Conservation (phyloP, 2,329 filamentous ascomycete species). For the Ophiostoma perfectum region DNA sequence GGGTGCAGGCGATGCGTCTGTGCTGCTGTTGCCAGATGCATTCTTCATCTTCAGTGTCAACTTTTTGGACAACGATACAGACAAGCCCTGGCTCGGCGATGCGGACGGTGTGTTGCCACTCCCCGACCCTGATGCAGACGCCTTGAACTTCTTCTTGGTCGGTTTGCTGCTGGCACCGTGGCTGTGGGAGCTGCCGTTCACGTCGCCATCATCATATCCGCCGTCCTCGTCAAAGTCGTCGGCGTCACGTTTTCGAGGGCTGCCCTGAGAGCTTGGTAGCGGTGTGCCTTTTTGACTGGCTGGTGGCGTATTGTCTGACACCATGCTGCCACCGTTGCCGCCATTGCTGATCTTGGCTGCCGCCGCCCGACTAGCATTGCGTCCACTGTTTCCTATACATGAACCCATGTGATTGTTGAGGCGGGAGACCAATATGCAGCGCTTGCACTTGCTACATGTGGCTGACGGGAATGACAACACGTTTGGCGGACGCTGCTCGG, state of each 20-base stretch:
- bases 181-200: conserved; percentile 23
- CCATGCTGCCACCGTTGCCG: conserved; percentile 43
- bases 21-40: conserved; percentile 32
- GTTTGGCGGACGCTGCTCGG: conserved; percentile 54
- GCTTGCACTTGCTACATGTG: conserved; percentile 63
- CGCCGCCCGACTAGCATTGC: conserved; percentile 57
- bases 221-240: conserved; percentile 52
- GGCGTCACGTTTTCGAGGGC: conserved; percentile 53
- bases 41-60: conserved; percentile 46
- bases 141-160: conserved; percentile 54
- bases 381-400: conserved; percentile 60
- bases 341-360: conserved; percentile 59
- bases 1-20: conserved; percentile 17
- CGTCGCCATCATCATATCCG: conserved; percentile 35
- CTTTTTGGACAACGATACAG: conserved; percentile 25
- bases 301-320: conserved; percentile 54
- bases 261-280: conserved; percentile 49
- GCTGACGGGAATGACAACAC: conserved; percentile 60
- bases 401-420: conserved; percentile 65
- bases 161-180: conserved; percentile 30
- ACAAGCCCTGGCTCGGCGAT: conserved; percentile 24
- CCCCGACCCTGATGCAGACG: conserved; percentile 23
- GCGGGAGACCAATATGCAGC: conserved; percentile 59
- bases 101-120: conserved; percentile 24
- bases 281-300: conserved; percentile 60